Conservation (phyloP, 1,284 basidiomycete species). For the Athelia sp. region DNA sequence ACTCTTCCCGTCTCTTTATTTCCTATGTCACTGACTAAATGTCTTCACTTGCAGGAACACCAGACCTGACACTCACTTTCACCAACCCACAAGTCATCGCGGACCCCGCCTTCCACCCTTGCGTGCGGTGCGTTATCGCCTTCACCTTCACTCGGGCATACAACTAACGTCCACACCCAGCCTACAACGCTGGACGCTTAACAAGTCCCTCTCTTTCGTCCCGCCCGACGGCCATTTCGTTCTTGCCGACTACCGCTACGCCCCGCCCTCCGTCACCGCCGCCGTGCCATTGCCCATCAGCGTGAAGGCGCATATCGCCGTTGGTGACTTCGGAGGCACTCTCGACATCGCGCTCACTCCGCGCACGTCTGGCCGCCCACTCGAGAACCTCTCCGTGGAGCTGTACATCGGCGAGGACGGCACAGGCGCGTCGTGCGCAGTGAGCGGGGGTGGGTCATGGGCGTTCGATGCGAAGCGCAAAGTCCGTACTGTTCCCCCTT, state of each 20-base stretch:
- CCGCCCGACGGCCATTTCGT: constrained; percentile 92
- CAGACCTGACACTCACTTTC: constrained; percentile 81
- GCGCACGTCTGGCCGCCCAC: constrained; percentile 54
- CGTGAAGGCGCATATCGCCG: background rate
- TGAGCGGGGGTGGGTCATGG: constrained; percentile 45
- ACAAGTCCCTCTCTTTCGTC: constrained; percentile 83
- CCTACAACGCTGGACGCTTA: constrained; percentile 75
- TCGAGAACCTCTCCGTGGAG: constrained; percentile 71
- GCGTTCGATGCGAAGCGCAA: constrained; percentile 68
- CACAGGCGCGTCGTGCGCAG: background rate
- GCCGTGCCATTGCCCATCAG: background rate
- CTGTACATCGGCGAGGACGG: constrained; percentile 70
- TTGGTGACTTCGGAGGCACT: constrained; percentile 26
- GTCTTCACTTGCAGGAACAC: constrained; percentile 57
- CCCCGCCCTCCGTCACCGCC: constrained; percentile 18
- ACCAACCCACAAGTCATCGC: constrained; percentile 71
- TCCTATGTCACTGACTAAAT: too few species aligned
- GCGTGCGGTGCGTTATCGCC: constrained; percentile 63
- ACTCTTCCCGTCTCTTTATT: constrained; percentile 7
- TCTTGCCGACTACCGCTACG: constrained; percentile 81
- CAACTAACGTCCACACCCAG: too few species aligned
- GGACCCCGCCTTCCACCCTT: constrained; percentile 88
- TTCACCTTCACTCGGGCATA: constrained; percentile 6
- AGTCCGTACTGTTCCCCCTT: constrained; percentile 29
- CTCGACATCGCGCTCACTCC: constrained; percentile 73